phyloP scores from a whole-genome alignment of 345 rosid genomes.

The Moricandia moricandioides region DNA sequence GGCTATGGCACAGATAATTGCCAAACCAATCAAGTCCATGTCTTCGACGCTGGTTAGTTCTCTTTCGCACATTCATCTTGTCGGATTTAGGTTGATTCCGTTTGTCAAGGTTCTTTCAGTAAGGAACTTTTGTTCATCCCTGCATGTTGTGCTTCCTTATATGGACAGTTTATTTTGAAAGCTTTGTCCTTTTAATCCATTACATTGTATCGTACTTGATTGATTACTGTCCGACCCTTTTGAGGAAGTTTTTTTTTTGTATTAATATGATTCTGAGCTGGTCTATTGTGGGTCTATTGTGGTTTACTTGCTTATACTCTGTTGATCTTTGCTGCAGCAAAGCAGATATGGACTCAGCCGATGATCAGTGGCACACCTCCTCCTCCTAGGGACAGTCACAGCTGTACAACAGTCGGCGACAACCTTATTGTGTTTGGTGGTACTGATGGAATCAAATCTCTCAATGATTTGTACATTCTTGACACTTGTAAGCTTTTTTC shows the following conservation, averaged over 20 bases:
- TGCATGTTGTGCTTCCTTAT: constrained; percentile 1
- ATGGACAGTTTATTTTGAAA: not conserved
- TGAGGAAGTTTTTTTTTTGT: constrained; percentile 2
- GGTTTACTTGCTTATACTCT: constrained; percentile 11
- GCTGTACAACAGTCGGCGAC: constrained; percentile 72
- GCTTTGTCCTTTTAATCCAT: not conserved
- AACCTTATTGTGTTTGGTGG: constrained; percentile 87
- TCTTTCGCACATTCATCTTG: not conserved
- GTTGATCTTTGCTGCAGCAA: constrained; percentile 46
- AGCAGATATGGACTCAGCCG: constrained; percentile 84
- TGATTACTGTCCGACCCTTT: not conserved
- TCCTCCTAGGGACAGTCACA: constrained; percentile 89
- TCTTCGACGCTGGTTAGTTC: constrained; percentile 78
- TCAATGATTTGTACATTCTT: constrained; percentile 75
- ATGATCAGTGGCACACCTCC: constrained; percentile 66
- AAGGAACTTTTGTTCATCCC: constrained; percentile 5
- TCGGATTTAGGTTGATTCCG: not conserved
- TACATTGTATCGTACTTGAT: not conserved
- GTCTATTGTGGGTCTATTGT: constrained; percentile 11
- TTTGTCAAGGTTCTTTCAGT: not conserved
- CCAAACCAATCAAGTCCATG: constrained; percentile 94
- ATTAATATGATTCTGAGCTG: constrained; percentile 2
- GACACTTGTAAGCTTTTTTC: constrained; percentile 64
- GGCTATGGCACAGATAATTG: constrained; percentile 86
- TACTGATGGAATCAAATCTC: constrained; percentile 79